These are phyloP conservation scores for Paralagenidium karlingii DNA, from an alignment of 352 stramenopile genomes.

Conservation along the genomic window DNA sequence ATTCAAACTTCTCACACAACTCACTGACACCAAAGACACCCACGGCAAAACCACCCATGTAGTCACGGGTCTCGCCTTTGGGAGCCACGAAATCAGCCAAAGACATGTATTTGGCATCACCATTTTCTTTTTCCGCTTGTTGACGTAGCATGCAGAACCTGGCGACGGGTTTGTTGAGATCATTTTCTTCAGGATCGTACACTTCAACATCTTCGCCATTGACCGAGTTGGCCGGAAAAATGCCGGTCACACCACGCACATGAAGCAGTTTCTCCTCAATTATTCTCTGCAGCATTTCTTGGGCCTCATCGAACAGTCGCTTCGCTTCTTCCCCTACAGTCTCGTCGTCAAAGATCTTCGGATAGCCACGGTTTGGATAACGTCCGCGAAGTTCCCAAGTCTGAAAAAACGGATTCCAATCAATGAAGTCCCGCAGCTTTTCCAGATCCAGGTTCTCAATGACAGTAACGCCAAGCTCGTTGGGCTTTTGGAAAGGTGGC, in stretches of 20 bases:
- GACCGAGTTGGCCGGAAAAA: slow-evolving; percentile 92
- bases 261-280: slow-evolving; percentile 87
- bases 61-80: slow-evolving; percentile 37
- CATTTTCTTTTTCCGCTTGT: slow-evolving; percentile 94
- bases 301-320: slow-evolving; percentile 95
- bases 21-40: slow-evolving; percentile 93
- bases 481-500: slow-evolving; percentile 75
- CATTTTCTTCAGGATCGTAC: slow-evolving; percentile 84
- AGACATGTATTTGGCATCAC: slow-evolving; percentile 91
- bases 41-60: slow-evolving; percentile 93
- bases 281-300: slow-evolving; percentile 90
- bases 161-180: slow-evolving; percentile 42
- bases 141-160: slow-evolving; percentile 97
- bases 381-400: slow-evolving; percentile 95
- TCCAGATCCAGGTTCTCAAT: slow-evolving; percentile 80
- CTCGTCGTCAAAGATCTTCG: slow-evolving; percentile 98
- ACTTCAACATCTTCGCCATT: slow-evolving; percentile 92
- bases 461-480: slow-evolving; percentile 77
- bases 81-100: slow-evolving; percentile 93
- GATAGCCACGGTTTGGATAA: slow-evolving; percentile 97
- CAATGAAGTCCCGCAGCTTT: slow-evolving; percentile 92
- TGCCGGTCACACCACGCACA: slow-evolving; percentile 87
- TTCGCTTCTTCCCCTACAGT: slow-evolving; percentile 89
- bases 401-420: slow-evolving; percentile 99
- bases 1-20: slow-evolving; percentile 87